Conservation (phyloP, 2,329 filamentous ascomycete species). For the Exutisphaerella laricina region DNA sequence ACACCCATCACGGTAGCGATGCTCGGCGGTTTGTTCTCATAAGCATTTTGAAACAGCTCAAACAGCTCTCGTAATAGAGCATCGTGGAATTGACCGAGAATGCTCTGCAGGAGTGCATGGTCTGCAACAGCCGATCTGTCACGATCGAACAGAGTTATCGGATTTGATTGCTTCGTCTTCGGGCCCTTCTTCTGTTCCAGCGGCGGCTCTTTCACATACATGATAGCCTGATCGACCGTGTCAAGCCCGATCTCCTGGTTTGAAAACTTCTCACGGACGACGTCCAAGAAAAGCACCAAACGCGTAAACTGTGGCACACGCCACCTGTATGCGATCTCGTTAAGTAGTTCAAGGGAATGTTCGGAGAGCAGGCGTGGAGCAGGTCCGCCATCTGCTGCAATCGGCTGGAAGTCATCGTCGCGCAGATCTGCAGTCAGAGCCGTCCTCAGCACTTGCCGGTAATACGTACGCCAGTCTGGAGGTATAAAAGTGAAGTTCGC, state of each 20-base stretch:
- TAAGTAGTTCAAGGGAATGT: conserved; percentile 73
- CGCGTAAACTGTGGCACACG: conserved; percentile 78
- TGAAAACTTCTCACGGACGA: conserved; percentile 75
- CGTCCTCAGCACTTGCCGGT: conserved; percentile 74
- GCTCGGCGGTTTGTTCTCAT: conserved; percentile 77
- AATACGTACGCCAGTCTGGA: conserved; percentile 72
- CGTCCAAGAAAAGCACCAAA: conserved; percentile 75
- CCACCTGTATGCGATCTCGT: conserved; percentile 83
- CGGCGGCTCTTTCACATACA: conserved; percentile 67
- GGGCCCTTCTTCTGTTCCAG: conserved; percentile 46
- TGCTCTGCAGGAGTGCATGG: conserved; percentile 61
- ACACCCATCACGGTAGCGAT: conserved; percentile 75
- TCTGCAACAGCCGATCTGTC: conserved; percentile 48
- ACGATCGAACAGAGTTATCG: conserved; percentile 51
- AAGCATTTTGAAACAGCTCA: conserved; percentile 79
- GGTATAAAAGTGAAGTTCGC: conserved; percentile 79
- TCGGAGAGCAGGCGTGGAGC: conserved; percentile 60
- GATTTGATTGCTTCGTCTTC: conserved; percentile 7
- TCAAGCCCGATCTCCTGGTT: conserved; percentile 76
- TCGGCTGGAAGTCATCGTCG: conserved; percentile 49
- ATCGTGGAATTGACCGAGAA: conserved; percentile 71
- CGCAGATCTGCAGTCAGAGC: conserved; percentile 60
- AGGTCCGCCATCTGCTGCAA: conserved; percentile 44
- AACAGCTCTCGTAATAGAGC: conserved; percentile 80
- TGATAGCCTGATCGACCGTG: conserved; percentile 77